Conservation (phyloP, 176 grass and related monocot genomes). For the Eleusine coracana region DNA sequence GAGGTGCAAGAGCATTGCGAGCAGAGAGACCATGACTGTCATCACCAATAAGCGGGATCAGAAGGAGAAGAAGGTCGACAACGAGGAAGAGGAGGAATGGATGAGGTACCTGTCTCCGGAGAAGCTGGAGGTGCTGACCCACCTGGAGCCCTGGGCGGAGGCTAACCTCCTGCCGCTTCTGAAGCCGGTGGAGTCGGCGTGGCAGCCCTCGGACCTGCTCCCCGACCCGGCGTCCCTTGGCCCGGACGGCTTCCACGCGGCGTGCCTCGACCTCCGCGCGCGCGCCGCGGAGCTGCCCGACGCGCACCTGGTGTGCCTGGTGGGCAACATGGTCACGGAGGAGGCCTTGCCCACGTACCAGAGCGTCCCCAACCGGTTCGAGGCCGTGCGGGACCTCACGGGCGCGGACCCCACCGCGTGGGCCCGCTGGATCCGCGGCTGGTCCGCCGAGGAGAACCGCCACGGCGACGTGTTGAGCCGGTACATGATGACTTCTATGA, state of each 20-base stretch:
- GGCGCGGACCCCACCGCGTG: conserved; percentile 58
- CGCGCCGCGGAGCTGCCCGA: conserved; percentile 54
- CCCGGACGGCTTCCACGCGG: conserved; percentile 56
- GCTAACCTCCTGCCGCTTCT: conserved; percentile 65
- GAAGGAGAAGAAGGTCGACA: too few relatives aligned
- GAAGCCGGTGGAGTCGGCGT: conserved; percentile 58
- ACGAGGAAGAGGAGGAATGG: conserved; percentile 27
- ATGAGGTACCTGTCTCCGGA: conserved; percentile 55
- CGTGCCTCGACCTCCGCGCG: conserved; percentile 51
- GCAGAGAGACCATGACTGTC: too few relatives aligned
- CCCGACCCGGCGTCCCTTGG: conserved; percentile 59
- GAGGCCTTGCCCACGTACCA: conserved; percentile 92
- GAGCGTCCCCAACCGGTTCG: conserved; percentile 75
- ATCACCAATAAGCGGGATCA: too few relatives aligned
- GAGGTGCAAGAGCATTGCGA: too few relatives aligned
- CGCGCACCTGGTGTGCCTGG: conserved; percentile 65
- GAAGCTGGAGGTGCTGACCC: conserved; percentile 61
- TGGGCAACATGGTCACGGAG: conserved; percentile 89
- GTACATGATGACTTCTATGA: too few relatives aligned
- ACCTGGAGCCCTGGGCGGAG: conserved; percentile 76
- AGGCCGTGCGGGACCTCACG: conserved; percentile 64
- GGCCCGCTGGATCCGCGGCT: conserved; percentile 45
- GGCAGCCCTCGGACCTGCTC: conserved; percentile 83
- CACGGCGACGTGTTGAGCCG: conserved; percentile 50
- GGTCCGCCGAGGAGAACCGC: conserved; percentile 79